Conservation (phyloP, 2,329 filamentous ascomycete genomes). For the Trichoderma harzianum region DNA sequence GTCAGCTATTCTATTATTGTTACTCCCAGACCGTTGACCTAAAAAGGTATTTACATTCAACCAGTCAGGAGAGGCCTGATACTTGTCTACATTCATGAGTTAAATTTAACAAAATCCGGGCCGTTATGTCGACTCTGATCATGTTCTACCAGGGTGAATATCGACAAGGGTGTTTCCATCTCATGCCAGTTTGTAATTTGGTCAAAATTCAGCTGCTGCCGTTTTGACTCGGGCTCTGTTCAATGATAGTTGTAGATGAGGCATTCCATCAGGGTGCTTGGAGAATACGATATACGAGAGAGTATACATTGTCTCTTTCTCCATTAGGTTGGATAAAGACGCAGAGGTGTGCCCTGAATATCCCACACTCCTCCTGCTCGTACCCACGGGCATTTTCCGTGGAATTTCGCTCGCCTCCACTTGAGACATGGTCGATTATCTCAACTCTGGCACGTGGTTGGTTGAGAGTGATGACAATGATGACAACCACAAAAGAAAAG, state of each 20-base stretch:
- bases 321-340: not conserved
- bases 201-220: not conserved
- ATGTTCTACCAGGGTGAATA: not conserved
- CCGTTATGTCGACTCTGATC: not conserved
- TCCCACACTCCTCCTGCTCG: not conserved
- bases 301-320: not conserved
- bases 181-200: not conserved
- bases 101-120: not conserved
- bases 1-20: not conserved
- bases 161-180: not conserved
- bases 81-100: not conserved
- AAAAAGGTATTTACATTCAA: not conserved
- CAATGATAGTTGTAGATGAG: not conserved
- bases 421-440: not conserved
- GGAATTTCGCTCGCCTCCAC: not conserved
- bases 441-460: not conserved
- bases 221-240: fast-evolving
- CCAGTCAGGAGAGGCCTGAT: not conserved
- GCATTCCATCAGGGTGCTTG: not conserved
- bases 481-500: not conserved
- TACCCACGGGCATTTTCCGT: not conserved
- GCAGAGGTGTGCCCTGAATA: not conserved
- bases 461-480: not conserved
- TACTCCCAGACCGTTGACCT: not conserved
- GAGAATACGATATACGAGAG: not conserved